Conservation (phyloP, 2,329 filamentous ascomycete species). For the Fusarium paranaense region DNA sequence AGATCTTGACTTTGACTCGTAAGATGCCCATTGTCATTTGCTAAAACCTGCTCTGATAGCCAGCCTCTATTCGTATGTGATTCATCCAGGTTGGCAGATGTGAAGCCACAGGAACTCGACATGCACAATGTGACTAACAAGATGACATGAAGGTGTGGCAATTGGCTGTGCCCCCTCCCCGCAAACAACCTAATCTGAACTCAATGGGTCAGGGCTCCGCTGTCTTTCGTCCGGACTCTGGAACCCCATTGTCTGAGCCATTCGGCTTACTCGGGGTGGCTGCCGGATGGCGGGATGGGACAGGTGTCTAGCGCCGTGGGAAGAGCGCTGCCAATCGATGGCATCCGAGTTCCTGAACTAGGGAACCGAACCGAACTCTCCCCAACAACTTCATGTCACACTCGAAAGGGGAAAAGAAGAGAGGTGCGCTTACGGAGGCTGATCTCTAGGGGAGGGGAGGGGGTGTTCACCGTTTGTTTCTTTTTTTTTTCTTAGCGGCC, state of each 20-base stretch:
- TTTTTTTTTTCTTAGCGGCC: background rate
- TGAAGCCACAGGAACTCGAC: background rate
- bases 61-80: background rate
- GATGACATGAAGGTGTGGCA: background rate
- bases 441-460: background rate
- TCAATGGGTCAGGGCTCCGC: conserved; percentile 1
- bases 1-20: background rate
- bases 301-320: conserved; percentile 35
- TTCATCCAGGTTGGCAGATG: background rate
- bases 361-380: background rate
- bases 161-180: background rate
- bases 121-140: background rate
- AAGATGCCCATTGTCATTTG: background rate
- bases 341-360: conserved; percentile 5
- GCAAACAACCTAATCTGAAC: conserved; percentile 5
- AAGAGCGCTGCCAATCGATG: background rate
- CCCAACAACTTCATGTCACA: background rate
- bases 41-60: background rate
- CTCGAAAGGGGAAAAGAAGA: background rate
- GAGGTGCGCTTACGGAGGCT: background rate
- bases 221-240: conserved; percentile 9
- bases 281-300: conserved; percentile 33
- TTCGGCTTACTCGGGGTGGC: conserved; percentile 15
- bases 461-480: background rate
- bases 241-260: background rate